Base-by-base conservation (phyloP, 805 yeast genomes). In the Lipomyces yamadae region DNA sequence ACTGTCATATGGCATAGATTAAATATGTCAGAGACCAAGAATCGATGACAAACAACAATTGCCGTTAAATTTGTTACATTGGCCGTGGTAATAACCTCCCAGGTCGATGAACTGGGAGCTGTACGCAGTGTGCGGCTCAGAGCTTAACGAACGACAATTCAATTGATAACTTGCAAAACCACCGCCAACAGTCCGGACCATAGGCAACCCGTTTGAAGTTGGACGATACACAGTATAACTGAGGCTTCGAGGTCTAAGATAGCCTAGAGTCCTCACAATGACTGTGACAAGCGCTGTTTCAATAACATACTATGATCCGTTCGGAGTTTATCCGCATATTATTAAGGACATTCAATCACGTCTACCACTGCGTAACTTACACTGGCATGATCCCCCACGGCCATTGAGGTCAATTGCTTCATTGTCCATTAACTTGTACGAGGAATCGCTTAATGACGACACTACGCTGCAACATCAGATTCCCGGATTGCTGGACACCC, bases 291-390 rank as follows among this genome's bases (percentile, higher is more conserved):
- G 70, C 10, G 61, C 70, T 7, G 70, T 67, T 34, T 62, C 76
- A 32, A 74, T 88, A 18, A 90, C 91, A 3, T 90, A 84, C 75
- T 89, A 87, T 74, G 96, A 91, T 70, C 97, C 97, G 1, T 89
- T 88, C 73, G 82, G 84, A 34, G 83, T 88, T 0, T 85, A 81
- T 72, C 81, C 83, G 2, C 74, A 77, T 54, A 74, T 89, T 18
- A 72, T 68, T 34, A 58, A 61, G 29, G 71, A 68, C 59, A 61
- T 68, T 30, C 58, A 66, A 52, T 53, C 67, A 29, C 71, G 71
- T 15, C 67, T 88, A 2, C 88, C 87, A 2, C 79, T 91, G 35
- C 83, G 87, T 2, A 88, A 88, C 61, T 78, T 91, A 34, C 92
- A 89, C 73, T 90, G 96, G 95, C 84, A 83, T 70, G 76, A 82